phyloP scores from a whole-genome alignment of 2,329 filamentous ascomycete species.

The Elsinoe arachidis region DNA sequence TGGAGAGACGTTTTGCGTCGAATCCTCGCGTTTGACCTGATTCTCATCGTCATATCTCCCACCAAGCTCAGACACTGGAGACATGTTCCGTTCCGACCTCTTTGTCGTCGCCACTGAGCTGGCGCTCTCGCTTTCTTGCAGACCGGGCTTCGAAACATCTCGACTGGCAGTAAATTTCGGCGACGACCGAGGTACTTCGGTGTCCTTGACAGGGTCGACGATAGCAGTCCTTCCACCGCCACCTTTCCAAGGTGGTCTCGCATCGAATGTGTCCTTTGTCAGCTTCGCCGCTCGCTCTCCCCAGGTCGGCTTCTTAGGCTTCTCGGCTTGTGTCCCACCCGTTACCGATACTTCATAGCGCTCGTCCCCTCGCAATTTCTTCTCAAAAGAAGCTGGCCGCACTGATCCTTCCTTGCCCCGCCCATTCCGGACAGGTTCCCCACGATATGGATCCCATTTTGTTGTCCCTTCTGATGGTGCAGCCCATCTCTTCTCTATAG shows the following conservation, averaged over 20 bases:
- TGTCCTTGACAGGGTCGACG: slow-evolving; percentile 13
- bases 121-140: slow-evolving; percentile 10
- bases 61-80: slow-evolving; percentile 9
- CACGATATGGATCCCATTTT: slow-evolving; percentile 3
- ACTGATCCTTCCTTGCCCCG: not conserved
- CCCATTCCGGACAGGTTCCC: slow-evolving; percentile 1
- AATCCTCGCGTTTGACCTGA: not conserved
- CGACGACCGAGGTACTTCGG: not conserved
- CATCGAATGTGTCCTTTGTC: slow-evolving; percentile 16
- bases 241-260: slow-evolving; percentile 15
- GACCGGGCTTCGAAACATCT: slow-evolving; percentile 1
- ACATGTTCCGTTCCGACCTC: slow-evolving; percentile 6
- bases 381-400: not conserved
- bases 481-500: not conserved
- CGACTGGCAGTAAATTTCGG: not conserved
- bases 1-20: slow-evolving; percentile 8
- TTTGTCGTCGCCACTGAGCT: not conserved
- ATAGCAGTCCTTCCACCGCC: slow-evolving; percentile 8
- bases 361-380: not conserved
- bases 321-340: not conserved
- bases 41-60: slow-evolving; percentile 9
- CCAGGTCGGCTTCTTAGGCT: slow-evolving; percentile 14
- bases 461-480: not conserved
- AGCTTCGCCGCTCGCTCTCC: slow-evolving; percentile 15
- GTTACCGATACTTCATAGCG: slow-evolving; percentile 5